Conservation (phyloP, 345 rosid species). For the Microthlaspi erraticum region DNA sequence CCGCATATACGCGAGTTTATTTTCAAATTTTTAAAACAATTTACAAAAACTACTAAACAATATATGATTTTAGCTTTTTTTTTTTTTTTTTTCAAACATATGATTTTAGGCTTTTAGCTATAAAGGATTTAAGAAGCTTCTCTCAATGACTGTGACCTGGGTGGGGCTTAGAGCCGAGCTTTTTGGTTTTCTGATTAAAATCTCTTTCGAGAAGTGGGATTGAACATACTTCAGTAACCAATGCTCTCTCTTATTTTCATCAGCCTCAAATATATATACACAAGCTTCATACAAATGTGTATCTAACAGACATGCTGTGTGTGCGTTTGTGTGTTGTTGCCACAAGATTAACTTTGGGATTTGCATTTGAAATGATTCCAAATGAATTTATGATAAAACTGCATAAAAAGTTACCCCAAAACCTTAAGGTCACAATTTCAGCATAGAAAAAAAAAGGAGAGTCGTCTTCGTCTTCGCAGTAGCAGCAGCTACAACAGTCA, state of each 20-base stretch:
- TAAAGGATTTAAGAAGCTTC: background rate
- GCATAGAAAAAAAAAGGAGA: background rate
- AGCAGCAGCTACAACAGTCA: constrained; percentile 45
- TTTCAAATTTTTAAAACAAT: too few species aligned
- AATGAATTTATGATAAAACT: constrained; percentile 32
- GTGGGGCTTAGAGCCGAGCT: background rate
- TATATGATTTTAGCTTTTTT: too few species aligned
- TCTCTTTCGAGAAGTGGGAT: background rate
- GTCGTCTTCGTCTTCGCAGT: background rate
- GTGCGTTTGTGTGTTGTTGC: constrained; percentile 19
- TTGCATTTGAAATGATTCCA: constrained; percentile 39
- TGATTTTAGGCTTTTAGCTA: too few species aligned
- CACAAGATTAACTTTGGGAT: constrained; percentile 11
- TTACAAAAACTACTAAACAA: too few species aligned
- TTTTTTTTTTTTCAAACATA: too few species aligned
- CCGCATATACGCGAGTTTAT: too few species aligned
- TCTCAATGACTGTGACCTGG: background rate
- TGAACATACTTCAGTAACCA: constrained; percentile 13
- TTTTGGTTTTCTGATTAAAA: background rate
- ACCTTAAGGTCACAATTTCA: constrained; percentile 26
- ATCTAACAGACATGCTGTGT: background rate
- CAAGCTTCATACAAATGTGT: constrained; percentile 25
- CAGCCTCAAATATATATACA: constrained; percentile 24
- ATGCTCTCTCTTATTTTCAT: constrained; percentile 27
- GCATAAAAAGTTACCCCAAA: constrained; percentile 21